Conservation (phyloP, 257 asterid species). For the Parsonsia alboflavescens region DNA sequence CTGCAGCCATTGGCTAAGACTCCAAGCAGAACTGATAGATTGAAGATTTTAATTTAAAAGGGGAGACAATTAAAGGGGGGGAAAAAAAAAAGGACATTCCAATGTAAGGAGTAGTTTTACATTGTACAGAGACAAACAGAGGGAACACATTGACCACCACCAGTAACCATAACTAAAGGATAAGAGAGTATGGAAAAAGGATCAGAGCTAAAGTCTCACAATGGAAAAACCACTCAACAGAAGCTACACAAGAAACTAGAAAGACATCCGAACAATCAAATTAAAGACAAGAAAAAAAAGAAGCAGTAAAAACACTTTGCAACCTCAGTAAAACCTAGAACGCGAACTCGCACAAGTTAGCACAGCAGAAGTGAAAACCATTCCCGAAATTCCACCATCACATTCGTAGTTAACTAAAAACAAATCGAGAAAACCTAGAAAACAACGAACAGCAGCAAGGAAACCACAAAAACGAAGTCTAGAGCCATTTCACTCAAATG, state of each 20-base stretch:
- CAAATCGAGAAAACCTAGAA: neutral
- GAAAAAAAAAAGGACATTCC: neutral
- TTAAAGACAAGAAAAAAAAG: neutral
- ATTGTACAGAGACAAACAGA: neutral
- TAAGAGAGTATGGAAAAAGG: neutral
- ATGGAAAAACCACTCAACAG: neutral
- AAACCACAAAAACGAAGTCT: neutral
- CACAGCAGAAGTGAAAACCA: neutral
- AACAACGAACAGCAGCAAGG: no score
- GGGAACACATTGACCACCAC: neutral
- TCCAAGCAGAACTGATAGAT: slow-evolving; percentile 11
- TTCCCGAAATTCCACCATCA: neutral
- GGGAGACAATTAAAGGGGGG: no score
- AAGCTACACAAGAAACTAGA: no score
- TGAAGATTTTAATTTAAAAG: neutral
- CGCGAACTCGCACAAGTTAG: neutral
- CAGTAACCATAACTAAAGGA: neutral
- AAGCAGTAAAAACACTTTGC: no score
- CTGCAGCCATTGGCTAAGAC: slow-evolving; percentile 54
- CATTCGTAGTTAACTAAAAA: neutral
- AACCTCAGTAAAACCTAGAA: neutral
- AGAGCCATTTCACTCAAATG: slow-evolving; percentile 1
- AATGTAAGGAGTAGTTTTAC: neutral
- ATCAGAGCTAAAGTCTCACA: neutral
- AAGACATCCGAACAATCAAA: no score